Base-by-base conservation (phyloP, 2,329 filamentous ascomycete species). In the Calonectria crousiana region DNA sequence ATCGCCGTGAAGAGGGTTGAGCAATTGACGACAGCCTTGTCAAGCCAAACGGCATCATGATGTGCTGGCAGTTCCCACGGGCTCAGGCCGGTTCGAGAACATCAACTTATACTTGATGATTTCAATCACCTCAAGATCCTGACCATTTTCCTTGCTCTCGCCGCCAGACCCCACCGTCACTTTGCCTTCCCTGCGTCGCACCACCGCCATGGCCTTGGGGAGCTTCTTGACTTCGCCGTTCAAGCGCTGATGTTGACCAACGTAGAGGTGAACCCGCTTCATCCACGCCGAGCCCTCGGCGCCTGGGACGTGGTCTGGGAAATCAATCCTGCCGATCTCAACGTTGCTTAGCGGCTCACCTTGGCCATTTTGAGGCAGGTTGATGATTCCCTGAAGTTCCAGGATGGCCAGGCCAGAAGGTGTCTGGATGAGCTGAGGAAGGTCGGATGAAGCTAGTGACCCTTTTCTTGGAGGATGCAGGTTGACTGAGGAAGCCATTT, bases 341-440 rank as follows among this genome's bases (percentile, higher is more conserved):
- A 82, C 74, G 23, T 83, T 81, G 8, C 76, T 74, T 44, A 85
- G 75, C 6, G 81, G 64, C 28, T 82, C 76, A 32, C 83, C 77
- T 67, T 86, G 78, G 13, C 79, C 76, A 30, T 84, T 81, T 2
- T 85, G 76, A 10, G 95, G 93, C 1, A 95, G 88, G 84, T 97
- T 96, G 85, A 99, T 93, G 18, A 92, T 95, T 75, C 96, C 97
- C 87, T 99, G 97, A 18, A 99, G 91, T 86, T 98, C 97, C 72
- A 99, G 88, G 58, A 99, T 89, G 23, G 96, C 96, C 51, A 98
- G 91, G 66, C 97, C 97, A 0, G 94, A 93, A 0, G 97, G 97
- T 0, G 96, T 98, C 79, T 96, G 94, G 20, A 98, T 91, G 75
- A 98, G 89, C n/a, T 90, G 84, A 1, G 97, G 97, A 6, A 94